Percentiles rank a stretch among this genome's conserved stretches.
Evolutionary conservation across 495 filamentous ascomycete species (phyloP).

Genomic region (Extremus antarcticus): DNA sequence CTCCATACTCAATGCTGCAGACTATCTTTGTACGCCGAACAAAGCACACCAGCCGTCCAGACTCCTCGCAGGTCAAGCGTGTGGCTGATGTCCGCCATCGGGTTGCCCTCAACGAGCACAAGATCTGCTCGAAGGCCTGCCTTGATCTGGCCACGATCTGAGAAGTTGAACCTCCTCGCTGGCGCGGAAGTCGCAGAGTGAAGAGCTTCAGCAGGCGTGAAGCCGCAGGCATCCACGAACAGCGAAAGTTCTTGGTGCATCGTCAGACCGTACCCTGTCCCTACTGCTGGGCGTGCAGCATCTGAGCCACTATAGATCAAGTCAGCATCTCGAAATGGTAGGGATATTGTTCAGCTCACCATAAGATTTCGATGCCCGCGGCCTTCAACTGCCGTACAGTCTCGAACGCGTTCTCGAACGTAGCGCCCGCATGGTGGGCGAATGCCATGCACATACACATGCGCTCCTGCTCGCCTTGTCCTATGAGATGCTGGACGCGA

Average conservation of each 20-base stretch:
- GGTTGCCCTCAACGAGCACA: slow-evolving; percentile 29
- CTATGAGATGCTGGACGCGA: slow-evolving; percentile 22
- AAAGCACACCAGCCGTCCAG: slow-evolving; percentile 19
- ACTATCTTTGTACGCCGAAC: slow-evolving; percentile 11
- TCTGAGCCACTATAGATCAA: slow-evolving; percentile 26
- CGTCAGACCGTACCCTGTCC: slow-evolving; percentile 28
- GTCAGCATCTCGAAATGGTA: not conserved
- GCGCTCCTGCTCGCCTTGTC: slow-evolving; percentile 16
- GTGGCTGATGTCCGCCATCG: slow-evolving; percentile 27
- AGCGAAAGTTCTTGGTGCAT: slow-evolving; percentile 29
- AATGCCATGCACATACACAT: slow-evolving; percentile 27
- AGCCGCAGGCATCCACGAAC: slow-evolving; percentile 26
- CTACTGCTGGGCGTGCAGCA: slow-evolving; percentile 26
- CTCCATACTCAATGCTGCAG: no score
- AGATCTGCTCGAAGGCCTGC: slow-evolving; percentile 27
- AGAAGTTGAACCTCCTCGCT: slow-evolving; percentile 27
- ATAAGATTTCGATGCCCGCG: slow-evolving; percentile 26
- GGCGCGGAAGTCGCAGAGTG: slow-evolving; percentile 23
- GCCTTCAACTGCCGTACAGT: slow-evolving; percentile 26
- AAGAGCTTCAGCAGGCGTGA: slow-evolving; percentile 27
- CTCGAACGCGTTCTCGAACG: slow-evolving; percentile 27
- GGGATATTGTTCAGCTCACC: slow-evolving; percentile 15
- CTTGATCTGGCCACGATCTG: slow-evolving; percentile 25
- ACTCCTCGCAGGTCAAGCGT: slow-evolving; percentile 29
- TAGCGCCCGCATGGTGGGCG: slow-evolving; percentile 8